Base-by-base conservation (phyloP, 225 moss, liverwort and hornwort genomes). In the Pleurozium schreberi region DNA sequence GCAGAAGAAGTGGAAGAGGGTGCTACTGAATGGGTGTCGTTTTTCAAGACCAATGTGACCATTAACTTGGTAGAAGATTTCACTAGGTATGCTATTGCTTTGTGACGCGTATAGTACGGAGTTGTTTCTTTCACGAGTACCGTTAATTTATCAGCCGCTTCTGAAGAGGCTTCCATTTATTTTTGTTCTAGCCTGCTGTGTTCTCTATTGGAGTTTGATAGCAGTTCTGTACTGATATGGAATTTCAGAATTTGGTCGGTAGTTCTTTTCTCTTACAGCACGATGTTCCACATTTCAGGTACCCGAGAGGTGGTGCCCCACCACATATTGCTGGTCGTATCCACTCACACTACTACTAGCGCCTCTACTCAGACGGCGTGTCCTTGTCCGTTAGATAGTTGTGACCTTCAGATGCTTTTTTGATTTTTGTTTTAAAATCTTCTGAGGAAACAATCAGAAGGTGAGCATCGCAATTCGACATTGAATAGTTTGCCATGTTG, bases 31-130 rank as follows among this genome's bases (percentile, higher is more conserved):
- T 96, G 93, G 96, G 92, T 97, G 47, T 93, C 98, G 57, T 96
- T 94, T 88, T 97, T 94, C 84, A 98, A 98, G 91, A 90, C 98
- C 74, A 98, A 98, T 92, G 90, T 98, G 78, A 96, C 97, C 76
- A 95, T 98, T 42, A 97, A 97, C 87, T 87, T 98, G 89, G 97
- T 97, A 75, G 98, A 95, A 67, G 98, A 98, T 88, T 98, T 98
- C 88, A 94, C 97, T 43, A 95, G 95, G 96, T 96, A 84, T 87
- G 83, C 45, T 75, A 40, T 50, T 67, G 38, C 79, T 91, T 83
- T 77, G 80, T 79, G 61, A 86, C n/a, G 28, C 47, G 12, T 57
- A 15, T 75, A 34, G 40, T 49, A 25, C 43, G 65, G 55, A 68
- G 34, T 86, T 53, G 64, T 49, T 63, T 91, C 52, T 70, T 80